These are phyloP conservation scores for Grosmannia clavigera DNA, from an alignment of 2,329 filamentous ascomycete genomes.

Conservation along the genomic window DNA sequence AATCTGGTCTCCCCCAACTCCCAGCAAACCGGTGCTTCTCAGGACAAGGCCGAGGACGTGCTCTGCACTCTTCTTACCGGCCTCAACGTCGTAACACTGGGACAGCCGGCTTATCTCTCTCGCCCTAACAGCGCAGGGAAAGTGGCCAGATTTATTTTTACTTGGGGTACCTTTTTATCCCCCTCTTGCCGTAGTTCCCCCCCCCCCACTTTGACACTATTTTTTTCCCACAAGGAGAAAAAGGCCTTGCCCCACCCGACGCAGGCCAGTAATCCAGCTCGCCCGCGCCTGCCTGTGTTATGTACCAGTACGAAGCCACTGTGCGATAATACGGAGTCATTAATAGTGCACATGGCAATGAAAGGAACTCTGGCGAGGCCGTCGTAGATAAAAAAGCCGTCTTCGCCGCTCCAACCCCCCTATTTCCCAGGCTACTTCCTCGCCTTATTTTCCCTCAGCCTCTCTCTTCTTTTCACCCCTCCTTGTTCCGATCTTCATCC, in stretches of 20 bases:
- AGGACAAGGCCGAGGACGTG: neutral
- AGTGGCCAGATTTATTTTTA: constrained; percentile 2
- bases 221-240: constrained; percentile 9
- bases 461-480: neutral
- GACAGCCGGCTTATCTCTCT: neutral
- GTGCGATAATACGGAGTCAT: neutral
- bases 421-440: constrained; percentile 1
- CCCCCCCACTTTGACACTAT: constrained; percentile 9
- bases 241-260: neutral
- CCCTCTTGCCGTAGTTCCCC: constrained; percentile 3
- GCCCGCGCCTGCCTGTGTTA: neutral
- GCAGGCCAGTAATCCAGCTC: neutral
- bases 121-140: neutral
- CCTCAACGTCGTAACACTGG: neutral
- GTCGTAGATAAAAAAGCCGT: constrained; percentile 8
- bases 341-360: neutral
- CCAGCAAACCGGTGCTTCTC: neutral
- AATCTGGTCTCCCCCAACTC: neutral
- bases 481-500: neutral
- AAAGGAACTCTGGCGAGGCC: neutral
- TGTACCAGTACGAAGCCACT: neutral
- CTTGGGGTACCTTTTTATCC: neutral
- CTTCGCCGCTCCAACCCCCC: constrained; percentile 5
- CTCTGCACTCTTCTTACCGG: neutral
- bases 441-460: neutral